Percentiles rank a stretch among this genome's conserved stretches.
Evolutionary conservation across 257 asterid genomes (phyloP).

Genomic region (Salvia splendens): DNA sequence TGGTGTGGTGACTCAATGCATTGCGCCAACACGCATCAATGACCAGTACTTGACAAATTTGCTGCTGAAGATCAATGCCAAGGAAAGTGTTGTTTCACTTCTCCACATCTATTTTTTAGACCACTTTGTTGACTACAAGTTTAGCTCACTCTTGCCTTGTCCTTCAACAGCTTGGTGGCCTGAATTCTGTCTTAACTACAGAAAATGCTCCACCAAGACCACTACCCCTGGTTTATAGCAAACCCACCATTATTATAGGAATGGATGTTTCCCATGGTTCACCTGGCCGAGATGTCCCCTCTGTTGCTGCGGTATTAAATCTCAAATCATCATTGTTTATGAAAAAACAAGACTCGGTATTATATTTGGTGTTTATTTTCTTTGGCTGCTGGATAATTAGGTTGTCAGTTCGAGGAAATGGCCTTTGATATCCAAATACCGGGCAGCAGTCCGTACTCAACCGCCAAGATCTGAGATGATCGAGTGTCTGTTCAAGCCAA

Average conservation of each 20-base stretch:
- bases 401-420: conserved; percentile 74
- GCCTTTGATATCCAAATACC: conserved; percentile 64
- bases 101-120: neutral
- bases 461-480: conserved; percentile 69
- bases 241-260: conserved; percentile 69
- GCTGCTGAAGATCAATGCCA: conserved; percentile 65
- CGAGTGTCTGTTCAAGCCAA: conserved; percentile 50
- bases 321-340: neutral
- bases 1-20: conserved; percentile 69
- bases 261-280: conserved; percentile 92
- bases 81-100: conserved; percentile 42
- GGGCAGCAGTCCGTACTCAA: conserved; percentile 74
- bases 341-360: neutral
- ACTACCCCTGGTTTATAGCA: conserved; percentile 44
- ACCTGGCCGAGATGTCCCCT: conserved; percentile 74
- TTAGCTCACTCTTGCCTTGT: conserved; percentile 5
- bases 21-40: conserved; percentile 59
- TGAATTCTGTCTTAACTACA: conserved; percentile 51
- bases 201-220: conserved; percentile 46
- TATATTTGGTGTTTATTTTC: neutral
- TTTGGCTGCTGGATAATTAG: conserved; percentile 34
- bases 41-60: conserved; percentile 76
- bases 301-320: conserved; percentile 64
- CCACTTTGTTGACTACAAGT: neutral
- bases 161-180: conserved; percentile 65